Base-by-base conservation (phyloP, 2,329 filamentous ascomycete genomes). In the Trichoderma guizhouense region DNA sequence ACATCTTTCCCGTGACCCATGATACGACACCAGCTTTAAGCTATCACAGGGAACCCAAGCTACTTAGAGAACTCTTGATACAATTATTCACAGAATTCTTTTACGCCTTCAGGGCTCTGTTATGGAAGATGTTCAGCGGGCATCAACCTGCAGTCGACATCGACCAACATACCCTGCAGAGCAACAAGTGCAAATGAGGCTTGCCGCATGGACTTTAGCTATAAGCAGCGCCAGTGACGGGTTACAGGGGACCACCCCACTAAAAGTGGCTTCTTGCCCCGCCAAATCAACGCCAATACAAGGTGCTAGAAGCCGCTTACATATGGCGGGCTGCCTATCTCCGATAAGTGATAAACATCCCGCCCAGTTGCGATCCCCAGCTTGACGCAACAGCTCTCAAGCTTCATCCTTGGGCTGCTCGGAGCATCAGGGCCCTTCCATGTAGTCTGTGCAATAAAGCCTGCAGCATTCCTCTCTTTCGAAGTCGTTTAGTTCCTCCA, bases 401-500 rank as follows among this genome's bases (percentile, higher is more conserved):
- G 57, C 57, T 61, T 61, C 57, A 69, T 53, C 53, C 67, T 58
- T 39, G 39, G 39, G 30, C 57, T 15, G 8, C 36, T n/a, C 11
- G 28, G 24, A 57, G 30, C 53, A n/a, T 5, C 36, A 36, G 32
- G 34, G 14, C 32, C 51, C 21, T 79, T 69, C 72, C 71, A 39
- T 71, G 73, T 75, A 79, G 76, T 76, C 79, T 74, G 76, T 74
- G 36, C 47, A 64, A 68, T 34, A 57, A 30, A 57, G 18, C 24
- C 34, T 51, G 9, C 14, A 12, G 61, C 15, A 21, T 15, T 24
- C 43, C 21, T 55, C 26, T 39, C 36, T 7, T 39, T 47, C 43
- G 28, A 21, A 26, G 18, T 53, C 28, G 24, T 26, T 14, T 14
- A 2, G 9, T 8, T 57, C 14, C 30, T 34, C 55, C 74, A 78